phyloP scores from a whole-genome alignment of 352 stramenopile genomes.

The Phytophthora pistaciae region DNA sequence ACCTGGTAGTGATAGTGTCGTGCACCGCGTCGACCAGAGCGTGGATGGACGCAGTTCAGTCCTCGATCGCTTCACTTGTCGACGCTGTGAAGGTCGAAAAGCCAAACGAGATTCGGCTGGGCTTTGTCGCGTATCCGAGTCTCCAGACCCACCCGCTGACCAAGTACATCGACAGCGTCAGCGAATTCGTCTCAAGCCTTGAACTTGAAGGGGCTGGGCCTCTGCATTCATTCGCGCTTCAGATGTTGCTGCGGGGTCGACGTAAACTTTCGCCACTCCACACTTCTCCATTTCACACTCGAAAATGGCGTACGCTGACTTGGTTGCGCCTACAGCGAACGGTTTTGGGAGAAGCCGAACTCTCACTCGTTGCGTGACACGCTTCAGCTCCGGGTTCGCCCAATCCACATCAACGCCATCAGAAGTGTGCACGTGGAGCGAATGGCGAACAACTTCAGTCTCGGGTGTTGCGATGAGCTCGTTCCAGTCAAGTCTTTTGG shows the following conservation, averaged over 20 bases:
- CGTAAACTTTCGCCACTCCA: background rate
- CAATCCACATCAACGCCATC: background rate
- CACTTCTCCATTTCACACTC: background rate
- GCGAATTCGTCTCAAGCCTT: too few species aligned
- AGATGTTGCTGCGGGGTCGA: background rate
- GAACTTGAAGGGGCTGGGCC: background rate
- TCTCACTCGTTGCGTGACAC: background rate
- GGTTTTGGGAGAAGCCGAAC: background rate
- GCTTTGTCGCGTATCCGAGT: too few species aligned
- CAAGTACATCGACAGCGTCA: too few species aligned
- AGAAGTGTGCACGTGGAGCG: background rate
- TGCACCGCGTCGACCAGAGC: too few species aligned
- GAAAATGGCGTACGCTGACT: background rate
- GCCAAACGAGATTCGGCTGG: too few species aligned
- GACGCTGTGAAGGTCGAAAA: too few species aligned
- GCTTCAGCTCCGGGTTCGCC: background rate
- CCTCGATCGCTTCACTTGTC: too few species aligned
- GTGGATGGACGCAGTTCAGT: too few species aligned
- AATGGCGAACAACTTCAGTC: conserved; percentile 1
- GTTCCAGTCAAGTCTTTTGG: background rate
- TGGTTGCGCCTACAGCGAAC: background rate
- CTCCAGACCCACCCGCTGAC: too few species aligned
- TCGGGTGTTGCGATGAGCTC: background rate
- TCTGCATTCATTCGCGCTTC: background rate
- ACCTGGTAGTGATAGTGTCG: too few species aligned